These are phyloP conservation scores for Stagonosporopsis chrysanthemi DNA, from an alignment of 2,329 filamentous ascomycete genomes.

Conservation along the genomic window DNA sequence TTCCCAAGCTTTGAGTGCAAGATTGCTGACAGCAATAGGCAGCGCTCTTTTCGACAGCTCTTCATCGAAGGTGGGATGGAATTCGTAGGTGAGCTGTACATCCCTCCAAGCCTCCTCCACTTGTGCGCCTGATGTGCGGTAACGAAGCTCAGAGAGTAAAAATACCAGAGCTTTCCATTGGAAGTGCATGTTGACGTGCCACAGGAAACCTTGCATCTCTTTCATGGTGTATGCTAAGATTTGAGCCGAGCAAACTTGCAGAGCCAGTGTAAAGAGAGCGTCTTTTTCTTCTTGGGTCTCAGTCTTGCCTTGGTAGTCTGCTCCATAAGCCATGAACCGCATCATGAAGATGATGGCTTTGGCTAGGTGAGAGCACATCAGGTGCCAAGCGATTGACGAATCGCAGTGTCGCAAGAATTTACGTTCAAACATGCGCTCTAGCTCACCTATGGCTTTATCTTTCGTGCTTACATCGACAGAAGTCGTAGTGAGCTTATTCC, in stretches of 20 bases:
- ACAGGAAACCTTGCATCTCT: slow-evolving; percentile 52
- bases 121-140: slow-evolving; percentile 32
- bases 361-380: slow-evolving; percentile 55
- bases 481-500: slow-evolving; percentile 30
- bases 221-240: slow-evolving; percentile 51
- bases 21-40: slow-evolving; percentile 52
- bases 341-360: slow-evolving; percentile 54
- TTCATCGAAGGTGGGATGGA: slow-evolving; percentile 52
- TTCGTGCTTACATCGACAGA: slow-evolving; percentile 32
- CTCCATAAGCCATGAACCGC: slow-evolving; percentile 56
- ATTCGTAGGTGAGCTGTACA: slow-evolving; percentile 54
- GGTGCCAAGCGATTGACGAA: slow-evolving; percentile 52
- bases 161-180: slow-evolving; percentile 63
- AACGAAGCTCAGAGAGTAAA: slow-evolving; percentile 50
- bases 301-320: slow-evolving; percentile 46
- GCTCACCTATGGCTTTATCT: slow-evolving; percentile 48
- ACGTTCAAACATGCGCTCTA: slow-evolving; percentile 52
- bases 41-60: slow-evolving; percentile 49
- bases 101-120: slow-evolving; percentile 55
- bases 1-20: slow-evolving; percentile 57
- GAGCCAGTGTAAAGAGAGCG: slow-evolving; percentile 50
- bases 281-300: slow-evolving; percentile 48
- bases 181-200: slow-evolving; percentile 59
- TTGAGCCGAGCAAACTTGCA: slow-evolving; percentile 53
- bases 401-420: slow-evolving; percentile 51